Percentiles rank a stretch among this genome's conserved stretches.
phyloP scores from a whole-genome alignment of 2,329 filamentous ascomycete species.

The Cladorrhinum sp. region DNA sequence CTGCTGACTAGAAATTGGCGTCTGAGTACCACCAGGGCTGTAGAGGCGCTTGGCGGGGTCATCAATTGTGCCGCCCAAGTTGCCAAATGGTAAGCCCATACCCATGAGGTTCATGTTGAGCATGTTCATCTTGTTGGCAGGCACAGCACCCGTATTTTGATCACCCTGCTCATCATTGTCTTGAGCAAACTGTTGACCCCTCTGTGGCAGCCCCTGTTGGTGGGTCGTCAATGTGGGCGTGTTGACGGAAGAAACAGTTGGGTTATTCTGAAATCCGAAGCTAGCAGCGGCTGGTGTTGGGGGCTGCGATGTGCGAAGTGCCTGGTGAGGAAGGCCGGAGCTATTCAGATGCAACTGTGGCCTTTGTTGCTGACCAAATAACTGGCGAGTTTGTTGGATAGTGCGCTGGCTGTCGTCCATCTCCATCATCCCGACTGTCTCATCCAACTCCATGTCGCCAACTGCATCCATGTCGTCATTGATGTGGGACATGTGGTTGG shows the following conservation, averaged over 20 bases:
- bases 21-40: conserved; percentile 70
- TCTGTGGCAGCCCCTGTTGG: conserved; percentile 59
- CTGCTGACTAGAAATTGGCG: conserved; percentile 52
- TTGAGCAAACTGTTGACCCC: conserved; percentile 55
- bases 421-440: conserved; percentile 66
- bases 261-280: conserved; percentile 85
- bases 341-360: conserved; percentile 80
- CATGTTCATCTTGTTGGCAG: conserved; percentile 56
- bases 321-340: conserved; percentile 71
- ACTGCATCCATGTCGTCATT: conserved; percentile 76
- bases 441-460: conserved; percentile 97
- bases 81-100: conserved; percentile 53
- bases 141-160: conserved; percentile 56
- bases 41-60: conserved; percentile 93
- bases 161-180: conserved; percentile 65
- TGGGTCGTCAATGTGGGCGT: conserved; percentile 83
- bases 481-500: conserved; percentile 39
- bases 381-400: conserved; percentile 66
- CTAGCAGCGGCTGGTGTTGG: conserved; percentile 75
- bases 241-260: conserved; percentile 94
- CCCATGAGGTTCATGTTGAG: conserved; percentile 58
- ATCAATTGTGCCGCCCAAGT: conserved; percentile 63
- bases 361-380: conserved; percentile 62
- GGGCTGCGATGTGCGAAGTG: conserved; percentile 79
- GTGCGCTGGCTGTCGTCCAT: conserved; percentile 60